Base-by-base conservation (phyloP, 2,329 filamentous ascomycete genomes). In the Ramularia endophylla region DNA sequence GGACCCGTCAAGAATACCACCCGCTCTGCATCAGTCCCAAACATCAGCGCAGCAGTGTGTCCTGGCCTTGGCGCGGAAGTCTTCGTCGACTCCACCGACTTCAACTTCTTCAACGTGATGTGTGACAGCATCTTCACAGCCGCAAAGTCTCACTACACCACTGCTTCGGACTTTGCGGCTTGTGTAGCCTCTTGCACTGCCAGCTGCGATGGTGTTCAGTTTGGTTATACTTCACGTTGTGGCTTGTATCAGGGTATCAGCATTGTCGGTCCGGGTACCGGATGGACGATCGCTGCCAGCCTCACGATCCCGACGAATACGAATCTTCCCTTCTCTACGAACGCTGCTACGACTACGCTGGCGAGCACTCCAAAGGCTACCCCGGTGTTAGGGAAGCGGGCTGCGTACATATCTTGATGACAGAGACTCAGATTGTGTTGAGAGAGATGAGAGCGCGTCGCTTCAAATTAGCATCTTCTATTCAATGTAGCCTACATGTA, bases 111-210 rank as follows among this genome's bases (percentile, higher is more conserved):
- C 37, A 44, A 36, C n/a, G 38, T 54, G 16, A 34, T 43, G 17
- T 54, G 51, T 37, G 45, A 49, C 29, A 44, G 36, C 13, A 46
- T 49, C 17, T 49, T 49, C 32, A 41, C 40, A n/a, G 52, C 44
- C 7, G 44, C 48, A 18, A 40, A 48, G 18, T 48, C 48, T 2
- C 36, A 41, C 29, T 53, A 44, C 43, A 33, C 41, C 13, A 42
- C 44, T 5, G 48, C 51, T 9, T 38, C 46, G 2, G 38, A 50
- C 36, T 50, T 55, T 13, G 38, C 34, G 8, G 47, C 36, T 9
- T 53, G 50, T 29, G 48, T 35, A 3, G 50, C 50, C 3, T 33
- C 41, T 7, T 54, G 51, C 31, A 54, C 50, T 11, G 46, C 40
- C 18, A 42, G 46, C 12, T 54, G 51, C 35, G 50, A 47, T 36